Evolutionary conservation across 2,329 filamentous ascomycete genomes (phyloP).

Genomic region (Zymoseptoria brevis): DNA sequence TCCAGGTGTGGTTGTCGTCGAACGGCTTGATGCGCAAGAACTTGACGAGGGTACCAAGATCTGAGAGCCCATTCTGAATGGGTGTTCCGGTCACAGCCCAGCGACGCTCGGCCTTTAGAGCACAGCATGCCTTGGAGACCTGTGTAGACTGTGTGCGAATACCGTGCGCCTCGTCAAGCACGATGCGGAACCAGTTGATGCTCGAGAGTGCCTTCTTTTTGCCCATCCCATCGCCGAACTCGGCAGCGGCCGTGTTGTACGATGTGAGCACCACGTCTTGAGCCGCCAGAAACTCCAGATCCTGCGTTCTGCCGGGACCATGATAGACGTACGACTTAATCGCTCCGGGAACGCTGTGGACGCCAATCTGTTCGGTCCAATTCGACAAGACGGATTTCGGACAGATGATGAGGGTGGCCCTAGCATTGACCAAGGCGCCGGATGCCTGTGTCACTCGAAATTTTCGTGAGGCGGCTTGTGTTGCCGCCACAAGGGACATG

Average conservation of each 20-base stretch:
- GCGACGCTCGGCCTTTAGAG: slow-evolving; percentile 67
- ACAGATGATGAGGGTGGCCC: slow-evolving; percentile 76
- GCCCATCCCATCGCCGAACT: slow-evolving; percentile 34
- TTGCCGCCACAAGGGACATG: slow-evolving; percentile 64
- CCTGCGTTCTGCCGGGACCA: slow-evolving; percentile 65
- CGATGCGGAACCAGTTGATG: slow-evolving; percentile 86
- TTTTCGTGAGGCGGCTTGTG: slow-evolving; percentile 51
- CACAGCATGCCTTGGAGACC: slow-evolving; percentile 77
- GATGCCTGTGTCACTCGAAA: slow-evolving; percentile 51
- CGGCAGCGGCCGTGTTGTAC: slow-evolving; percentile 78
- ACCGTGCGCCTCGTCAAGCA: slow-evolving; percentile 89
- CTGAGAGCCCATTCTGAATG: slow-evolving; percentile 87
- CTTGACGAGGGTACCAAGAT: slow-evolving; percentile 76
- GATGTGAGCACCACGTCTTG: slow-evolving; percentile 88
- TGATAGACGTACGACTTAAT: slow-evolving; percentile 80
- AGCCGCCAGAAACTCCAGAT: slow-evolving; percentile 57
- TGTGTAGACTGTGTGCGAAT: slow-evolving; percentile 79
- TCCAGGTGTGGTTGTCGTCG: slow-evolving; percentile 67
- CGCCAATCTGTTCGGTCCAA: slow-evolving; percentile 86
- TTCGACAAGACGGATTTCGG: slow-evolving; percentile 88
- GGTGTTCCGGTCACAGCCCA: slow-evolving; percentile 98
- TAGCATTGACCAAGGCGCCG: slow-evolving; percentile 56
- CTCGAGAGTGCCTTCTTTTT: slow-evolving; percentile 60
- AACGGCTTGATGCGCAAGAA: slow-evolving; percentile 83
- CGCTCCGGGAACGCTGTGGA: slow-evolving; percentile 60